Percentiles rank a stretch among this genome's conserved stretches.
These are phyloP conservation scores for Candida gigantensis DNA, from an alignment of 1,139 yeast species.

Conservation along the genomic window DNA sequence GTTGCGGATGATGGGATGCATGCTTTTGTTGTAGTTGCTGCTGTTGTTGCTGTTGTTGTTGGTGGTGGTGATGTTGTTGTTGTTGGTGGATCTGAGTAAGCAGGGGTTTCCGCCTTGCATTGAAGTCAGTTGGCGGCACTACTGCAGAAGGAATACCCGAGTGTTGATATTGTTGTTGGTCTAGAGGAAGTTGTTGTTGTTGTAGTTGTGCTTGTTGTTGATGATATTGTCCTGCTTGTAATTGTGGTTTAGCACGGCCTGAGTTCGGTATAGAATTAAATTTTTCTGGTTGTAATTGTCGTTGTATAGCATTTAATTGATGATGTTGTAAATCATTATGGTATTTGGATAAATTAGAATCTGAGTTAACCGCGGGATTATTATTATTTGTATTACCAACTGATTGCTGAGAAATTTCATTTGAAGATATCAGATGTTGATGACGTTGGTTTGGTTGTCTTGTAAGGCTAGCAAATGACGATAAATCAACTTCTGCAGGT, in stretches of 20 bases:
- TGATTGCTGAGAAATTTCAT: not conserved
- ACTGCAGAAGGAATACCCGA: conserved; percentile 25
- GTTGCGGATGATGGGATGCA: conserved; percentile 5
- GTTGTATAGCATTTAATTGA: conserved; percentile 13
- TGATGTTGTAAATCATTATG: conserved; percentile 13
- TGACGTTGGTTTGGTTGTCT: conserved; percentile 37
- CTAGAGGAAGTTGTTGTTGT: conserved; percentile 10
- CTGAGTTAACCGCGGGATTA: not conserved
- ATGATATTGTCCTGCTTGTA: conserved; percentile 3
- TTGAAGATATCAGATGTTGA: conserved; percentile 9
- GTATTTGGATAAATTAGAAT: conserved; percentile 12
- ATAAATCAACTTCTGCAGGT: conserved; percentile 57
- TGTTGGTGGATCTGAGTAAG: conserved; percentile 8
- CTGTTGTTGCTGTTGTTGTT: conserved; percentile 8
- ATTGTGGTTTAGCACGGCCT: conserved; percentile 1
- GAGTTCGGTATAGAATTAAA: conserved; percentile 10
- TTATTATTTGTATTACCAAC: not conserved
- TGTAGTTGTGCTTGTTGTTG: conserved; percentile 5
- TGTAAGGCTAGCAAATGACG: conserved; percentile 49
- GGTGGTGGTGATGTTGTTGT: conserved; percentile 6
- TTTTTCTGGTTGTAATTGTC: conserved; percentile 13
- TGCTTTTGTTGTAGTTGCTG: conserved; percentile 3
- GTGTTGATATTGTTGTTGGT: conserved; percentile 6
- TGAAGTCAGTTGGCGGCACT: conserved; percentile 28
- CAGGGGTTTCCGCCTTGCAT: conserved; percentile 16